Conservation (phyloP, 1,139 yeast genomes). For the Pichia sp. region DNA sequence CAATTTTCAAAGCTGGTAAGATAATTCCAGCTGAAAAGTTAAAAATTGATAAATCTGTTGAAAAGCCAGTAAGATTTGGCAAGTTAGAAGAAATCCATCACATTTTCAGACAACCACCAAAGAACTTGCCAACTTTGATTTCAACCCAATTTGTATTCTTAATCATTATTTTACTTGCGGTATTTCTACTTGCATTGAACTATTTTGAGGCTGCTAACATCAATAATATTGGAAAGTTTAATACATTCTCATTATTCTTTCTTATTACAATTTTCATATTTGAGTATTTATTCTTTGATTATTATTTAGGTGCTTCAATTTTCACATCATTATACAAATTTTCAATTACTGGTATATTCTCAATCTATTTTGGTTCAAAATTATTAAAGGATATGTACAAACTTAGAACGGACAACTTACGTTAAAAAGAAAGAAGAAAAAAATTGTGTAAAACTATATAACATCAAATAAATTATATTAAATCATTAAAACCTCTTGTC, state of each 20-base stretch:
- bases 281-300: slow-evolving; percentile 59
- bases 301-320: slow-evolving; percentile 65
- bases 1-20: slow-evolving; percentile 17
- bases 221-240: slow-evolving; percentile 27
- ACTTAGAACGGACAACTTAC: slow-evolving; percentile 20
- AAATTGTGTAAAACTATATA: slow-evolving; percentile 1
- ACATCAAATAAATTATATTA: not conserved
- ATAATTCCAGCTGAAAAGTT: slow-evolving; percentile 20
- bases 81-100: slow-evolving; percentile 64
- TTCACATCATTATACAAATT: slow-evolving; percentile 58
- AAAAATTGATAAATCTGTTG: slow-evolving; percentile 19
- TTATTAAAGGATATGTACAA: slow-evolving; percentile 38
- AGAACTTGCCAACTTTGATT: slow-evolving; percentile 46
- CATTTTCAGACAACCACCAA: slow-evolving; percentile 51
- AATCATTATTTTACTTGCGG: slow-evolving; percentile 35
- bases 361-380: slow-evolving; percentile 63
- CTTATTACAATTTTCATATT: slow-evolving; percentile 48
- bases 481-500: not conserved
- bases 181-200: slow-evolving; percentile 44
- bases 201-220: slow-evolving; percentile 41
- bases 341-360: slow-evolving; percentile 46
- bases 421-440: slow-evolving; percentile 10
- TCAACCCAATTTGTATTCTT: slow-evolving; percentile 52
- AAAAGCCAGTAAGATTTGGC: slow-evolving; percentile 39
- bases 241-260: slow-evolving; percentile 40